These are phyloP conservation scores for Arthrobotrys entomopaga DNA, from an alignment of 2,329 filamentous ascomycete species.

Conservation along the genomic window DNA sequence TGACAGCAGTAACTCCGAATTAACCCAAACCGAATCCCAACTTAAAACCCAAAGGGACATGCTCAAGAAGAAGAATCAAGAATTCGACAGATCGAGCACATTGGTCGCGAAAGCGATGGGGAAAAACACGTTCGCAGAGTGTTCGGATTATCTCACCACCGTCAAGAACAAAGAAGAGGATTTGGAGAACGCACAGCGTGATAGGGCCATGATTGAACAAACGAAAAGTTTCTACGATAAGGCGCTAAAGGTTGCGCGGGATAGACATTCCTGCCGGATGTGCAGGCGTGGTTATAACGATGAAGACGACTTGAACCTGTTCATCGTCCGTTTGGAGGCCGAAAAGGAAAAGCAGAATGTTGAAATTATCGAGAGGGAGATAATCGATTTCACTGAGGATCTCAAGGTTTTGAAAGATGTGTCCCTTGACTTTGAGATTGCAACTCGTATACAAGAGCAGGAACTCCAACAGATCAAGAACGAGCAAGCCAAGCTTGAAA, in stretches of 20 bases:
- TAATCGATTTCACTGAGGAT: slow-evolving; percentile 6
- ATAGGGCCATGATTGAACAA: slow-evolving; percentile 43
- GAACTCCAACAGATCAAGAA: slow-evolving; percentile 42
- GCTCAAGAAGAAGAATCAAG: slow-evolving; percentile 69
- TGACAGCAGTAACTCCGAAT: slow-evolving; percentile 44
- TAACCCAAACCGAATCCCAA: slow-evolving; percentile 47
- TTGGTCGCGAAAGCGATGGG: slow-evolving; percentile 39
- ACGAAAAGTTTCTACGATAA: slow-evolving; percentile 45
- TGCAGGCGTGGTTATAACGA: slow-evolving; percentile 38
- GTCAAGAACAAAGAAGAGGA: slow-evolving; percentile 67
- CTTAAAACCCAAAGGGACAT: slow-evolving; percentile 61
- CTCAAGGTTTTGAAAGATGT: slow-evolving; percentile 39
- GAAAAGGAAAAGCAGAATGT: slow-evolving; percentile 22
- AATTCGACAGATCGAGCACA: slow-evolving; percentile 63
- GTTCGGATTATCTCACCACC: slow-evolving; percentile 32
- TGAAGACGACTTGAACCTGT: slow-evolving; percentile 37
- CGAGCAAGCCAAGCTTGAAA: slow-evolving; percentile 33
- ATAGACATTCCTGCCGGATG: slow-evolving; percentile 50
- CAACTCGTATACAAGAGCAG: slow-evolving; percentile 33
- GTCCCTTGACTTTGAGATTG: slow-evolving; percentile 46
- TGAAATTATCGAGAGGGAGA: slow-evolving; percentile 22
- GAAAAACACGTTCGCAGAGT: slow-evolving; percentile 32
- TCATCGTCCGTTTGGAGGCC: slow-evolving; percentile 21
- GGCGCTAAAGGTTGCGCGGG: slow-evolving; percentile 43
- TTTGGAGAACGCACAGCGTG: slow-evolving; percentile 64